Conservation (phyloP, 768 basidiomycete species). For the Psilocybe azurescens region DNA sequence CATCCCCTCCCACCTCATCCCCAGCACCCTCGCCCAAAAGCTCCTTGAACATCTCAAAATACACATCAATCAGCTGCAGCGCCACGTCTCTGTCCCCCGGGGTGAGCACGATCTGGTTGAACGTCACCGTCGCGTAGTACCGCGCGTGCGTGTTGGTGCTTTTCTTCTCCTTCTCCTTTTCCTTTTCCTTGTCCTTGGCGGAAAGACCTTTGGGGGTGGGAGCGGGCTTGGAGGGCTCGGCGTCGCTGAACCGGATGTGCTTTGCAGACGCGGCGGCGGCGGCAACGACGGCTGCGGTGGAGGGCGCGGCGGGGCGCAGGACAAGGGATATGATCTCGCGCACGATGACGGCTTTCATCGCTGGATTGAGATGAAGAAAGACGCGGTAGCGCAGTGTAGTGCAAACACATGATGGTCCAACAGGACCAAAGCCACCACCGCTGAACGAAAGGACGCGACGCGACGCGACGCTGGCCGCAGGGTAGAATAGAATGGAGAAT, state of each 20-base stretch:
- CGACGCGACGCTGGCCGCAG: no score
- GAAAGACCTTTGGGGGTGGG: constrained; percentile 26
- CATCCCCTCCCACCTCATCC: constrained; percentile 44
- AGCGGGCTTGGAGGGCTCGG: constrained; percentile 36
- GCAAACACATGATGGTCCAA: no score
- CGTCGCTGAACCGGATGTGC: constrained; percentile 60
- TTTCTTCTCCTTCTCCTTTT: constrained; percentile 41
- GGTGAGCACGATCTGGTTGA: constrained; percentile 88
- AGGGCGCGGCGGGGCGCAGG: constrained; percentile 59
- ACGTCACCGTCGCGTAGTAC: constrained; percentile 93
- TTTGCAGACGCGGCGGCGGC: constrained; percentile 31
- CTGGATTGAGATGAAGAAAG: constrained; percentile 64
- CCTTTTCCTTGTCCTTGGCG: constrained; percentile 28
- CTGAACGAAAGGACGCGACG: no score
- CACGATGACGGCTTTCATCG: constrained; percentile 90
- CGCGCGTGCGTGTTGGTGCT: constrained; percentile 72
- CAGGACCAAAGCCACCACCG: no score
- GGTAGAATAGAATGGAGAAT: no score
- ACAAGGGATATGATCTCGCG: constrained; percentile 85
- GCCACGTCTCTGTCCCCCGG: constrained; percentile 77
- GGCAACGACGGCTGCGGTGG: constrained; percentile 33
- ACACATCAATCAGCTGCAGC: constrained; percentile 80
- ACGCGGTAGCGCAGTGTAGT: no score
- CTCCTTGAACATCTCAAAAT: constrained; percentile 94
- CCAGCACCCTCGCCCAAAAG: constrained; percentile 67